Base-by-base conservation (phyloP, 139 green algal species). In the Axilococcus clingmanii region DNA sequence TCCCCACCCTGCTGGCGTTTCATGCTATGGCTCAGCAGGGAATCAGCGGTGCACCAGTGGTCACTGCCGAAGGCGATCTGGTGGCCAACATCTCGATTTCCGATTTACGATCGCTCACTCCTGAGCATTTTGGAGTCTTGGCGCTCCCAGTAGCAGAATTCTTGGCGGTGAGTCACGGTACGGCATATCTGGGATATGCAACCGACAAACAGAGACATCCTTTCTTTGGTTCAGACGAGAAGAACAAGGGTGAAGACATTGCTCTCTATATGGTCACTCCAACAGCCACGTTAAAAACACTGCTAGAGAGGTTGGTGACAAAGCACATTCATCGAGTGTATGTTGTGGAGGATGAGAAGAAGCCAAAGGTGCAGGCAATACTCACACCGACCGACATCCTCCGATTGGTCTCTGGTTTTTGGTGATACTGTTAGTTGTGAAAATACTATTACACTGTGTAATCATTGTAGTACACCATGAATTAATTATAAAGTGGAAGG, bases 141-240 rank as follows among this genome's bases (percentile, higher is more conserved):
- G 82, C 83, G 9, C 78, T 89, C 19, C 82, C 83, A 2, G 74
- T 91, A 12, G 79, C 75, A 2, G 83, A 91, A 71, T 91, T 92
- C 52, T 53, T 92, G 33, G 77, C 82, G 6, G 46, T 91, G 52
- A 55, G 70, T 40, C 82, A 91, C 50, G 48, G 52, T 55, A 87
- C 81, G 8, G 59, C 58, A 20, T 90, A 87, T 53, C 47, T 84
- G 40, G 79, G 79, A 12, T 72, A 72, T 37, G 27, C 55, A 22
- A 54, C 27, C 19, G 12, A 40, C 5, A 33, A 52, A 27, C 33
- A 49, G 5, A 36, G 30, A 15, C 57, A 72, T 57, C 50, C 64
- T 9, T 72, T 67, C 49, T 72, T 72, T 40, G 43, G 40, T 5
- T 33, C 17, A 33, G 23, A 25, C 30, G 42, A 40, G 29, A 44